These are phyloP conservation scores for Extremus antarcticus DNA, from an alignment of 495 filamentous ascomycete genomes.

Conservation along the genomic window DNA sequence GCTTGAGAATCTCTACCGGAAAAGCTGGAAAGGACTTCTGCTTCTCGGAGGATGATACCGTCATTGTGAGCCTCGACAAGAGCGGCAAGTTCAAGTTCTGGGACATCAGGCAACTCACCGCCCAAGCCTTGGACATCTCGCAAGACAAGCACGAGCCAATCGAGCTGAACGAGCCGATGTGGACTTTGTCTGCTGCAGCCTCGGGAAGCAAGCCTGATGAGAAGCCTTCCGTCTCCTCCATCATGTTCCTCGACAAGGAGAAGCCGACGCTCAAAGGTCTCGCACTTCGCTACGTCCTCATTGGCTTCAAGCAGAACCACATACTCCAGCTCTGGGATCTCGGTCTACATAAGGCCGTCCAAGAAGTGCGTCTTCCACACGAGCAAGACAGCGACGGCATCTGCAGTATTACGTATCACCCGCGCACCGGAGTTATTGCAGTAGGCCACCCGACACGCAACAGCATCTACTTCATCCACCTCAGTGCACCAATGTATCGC, in stretches of 20 bases:
- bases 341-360: slow-evolving; percentile 82
- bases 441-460: slow-evolving; percentile 95
- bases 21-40: slow-evolving; percentile 98
- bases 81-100: slow-evolving; percentile 91
- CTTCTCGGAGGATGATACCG: slow-evolving; percentile 90
- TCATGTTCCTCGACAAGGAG: slow-evolving; percentile 90
- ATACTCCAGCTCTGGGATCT: slow-evolving; percentile 98
- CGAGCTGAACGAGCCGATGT: slow-evolving; percentile 65
- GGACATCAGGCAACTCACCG: slow-evolving; percentile 73
- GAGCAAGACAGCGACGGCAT: slow-evolving; percentile 93
- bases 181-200: slow-evolving; percentile 11
- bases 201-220: slow-evolving; percentile 44
- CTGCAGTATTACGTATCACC: slow-evolving; percentile 90
- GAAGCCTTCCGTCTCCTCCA: slow-evolving; percentile 90
- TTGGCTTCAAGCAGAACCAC: slow-evolving; percentile 98
- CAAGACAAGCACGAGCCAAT: slow-evolving; percentile 42
- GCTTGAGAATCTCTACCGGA: slow-evolving; percentile 84
- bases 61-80: slow-evolving; percentile 93
- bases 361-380: slow-evolving; percentile 93
- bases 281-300: slow-evolving; percentile 84
- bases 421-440: slow-evolving; percentile 77
- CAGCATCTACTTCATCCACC: slow-evolving; percentile 89
- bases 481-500: slow-evolving; percentile 86
- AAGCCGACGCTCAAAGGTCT: slow-evolving; percentile 76
- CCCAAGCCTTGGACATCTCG: slow-evolving; percentile 38